phyloP scores from a whole-genome alignment of 805 yeast genomes.

The Yarrowia osloensis region DNA sequence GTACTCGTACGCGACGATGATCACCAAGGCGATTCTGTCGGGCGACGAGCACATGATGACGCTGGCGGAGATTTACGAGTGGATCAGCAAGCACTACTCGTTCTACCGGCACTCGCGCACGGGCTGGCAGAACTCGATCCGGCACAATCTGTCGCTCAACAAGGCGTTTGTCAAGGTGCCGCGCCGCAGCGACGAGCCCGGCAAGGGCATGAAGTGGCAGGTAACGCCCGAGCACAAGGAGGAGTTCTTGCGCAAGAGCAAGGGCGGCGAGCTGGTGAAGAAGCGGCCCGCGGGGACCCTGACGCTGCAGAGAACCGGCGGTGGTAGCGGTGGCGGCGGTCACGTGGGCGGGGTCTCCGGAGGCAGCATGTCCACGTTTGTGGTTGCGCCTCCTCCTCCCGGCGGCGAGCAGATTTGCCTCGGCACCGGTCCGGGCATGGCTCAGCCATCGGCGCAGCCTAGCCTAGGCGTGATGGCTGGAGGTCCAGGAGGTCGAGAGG shows the following conservation, averaged over 20 bases:
- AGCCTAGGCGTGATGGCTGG: background rate
- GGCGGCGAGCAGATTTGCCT: constrained; percentile 26
- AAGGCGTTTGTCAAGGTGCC: constrained; percentile 98
- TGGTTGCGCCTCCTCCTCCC: constrained; percentile 22
- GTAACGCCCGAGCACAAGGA: constrained; percentile 80
- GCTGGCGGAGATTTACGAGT: constrained; percentile 85
- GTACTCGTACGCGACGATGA: constrained; percentile 96
- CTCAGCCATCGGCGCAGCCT: background rate
- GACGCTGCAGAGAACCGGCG: constrained; percentile 19
- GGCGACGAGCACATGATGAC: constrained; percentile 86
- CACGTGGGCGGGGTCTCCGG: background rate
- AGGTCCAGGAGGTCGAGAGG: background rate
- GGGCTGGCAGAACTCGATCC: constrained; percentile 98
- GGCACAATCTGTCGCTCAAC: constrained; percentile 91
- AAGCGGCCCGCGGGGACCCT: constrained; percentile 18
- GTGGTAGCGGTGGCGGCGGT: background rate
- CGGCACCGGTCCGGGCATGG: background rate
- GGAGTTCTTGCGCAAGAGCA: constrained; percentile 80
- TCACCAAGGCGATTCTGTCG: constrained; percentile 92
- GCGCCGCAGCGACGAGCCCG: constrained; percentile 92
- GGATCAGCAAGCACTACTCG: constrained; percentile 86
- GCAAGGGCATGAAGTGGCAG: constrained; percentile 99
- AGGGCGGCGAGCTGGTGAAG: constrained; percentile 53
- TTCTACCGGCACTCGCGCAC: constrained; percentile 88
- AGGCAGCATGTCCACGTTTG: constrained; percentile 21